phyloP scores from a whole-genome alignment of 2,329 filamentous ascomycete genomes.

The Phialophora verrucosa region DNA sequence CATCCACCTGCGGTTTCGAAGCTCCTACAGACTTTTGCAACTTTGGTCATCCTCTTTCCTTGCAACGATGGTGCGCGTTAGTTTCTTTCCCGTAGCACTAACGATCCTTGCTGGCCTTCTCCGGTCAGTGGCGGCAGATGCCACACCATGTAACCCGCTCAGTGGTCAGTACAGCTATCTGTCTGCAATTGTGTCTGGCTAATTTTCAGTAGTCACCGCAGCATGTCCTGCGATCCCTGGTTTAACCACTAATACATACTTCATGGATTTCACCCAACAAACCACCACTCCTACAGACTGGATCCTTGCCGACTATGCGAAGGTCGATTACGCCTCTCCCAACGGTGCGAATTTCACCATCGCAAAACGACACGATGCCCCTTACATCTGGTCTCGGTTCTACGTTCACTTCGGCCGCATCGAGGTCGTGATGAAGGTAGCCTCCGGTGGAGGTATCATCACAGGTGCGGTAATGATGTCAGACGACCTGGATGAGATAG shows the following conservation, averaged over 20 bases:
- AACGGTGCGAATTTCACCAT: slow-evolving; percentile 59
- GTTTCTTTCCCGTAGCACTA: slow-evolving; percentile 15
- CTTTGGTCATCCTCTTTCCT: background rate
- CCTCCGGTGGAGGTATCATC: slow-evolving; percentile 77
- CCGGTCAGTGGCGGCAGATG: slow-evolving; percentile 19
- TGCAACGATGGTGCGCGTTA: slow-evolving; percentile 17
- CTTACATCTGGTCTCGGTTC: slow-evolving; percentile 53
- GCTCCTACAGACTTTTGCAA: background rate
- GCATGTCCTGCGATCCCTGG: slow-evolving; percentile 76
- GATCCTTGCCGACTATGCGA: slow-evolving; percentile 70
- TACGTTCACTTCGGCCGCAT: slow-evolving; percentile 62
- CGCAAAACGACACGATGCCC: slow-evolving; percentile 55
- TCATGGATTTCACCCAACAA: slow-evolving; percentile 81
- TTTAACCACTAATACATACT: slow-evolving; percentile 73
- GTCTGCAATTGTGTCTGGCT: slow-evolving; percentile 2
- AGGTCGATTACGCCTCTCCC: slow-evolving; percentile 71
- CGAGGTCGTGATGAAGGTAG: slow-evolving; percentile 55
- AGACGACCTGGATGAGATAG: slow-evolving; percentile 96
- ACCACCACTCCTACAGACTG: slow-evolving; percentile 66
- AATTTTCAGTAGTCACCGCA: slow-evolving; percentile 18
- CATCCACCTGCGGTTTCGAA: background rate
- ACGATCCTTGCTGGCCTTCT: slow-evolving; percentile 6
- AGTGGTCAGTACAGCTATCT: slow-evolving; percentile 22
- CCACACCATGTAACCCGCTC: slow-evolving; percentile 28
- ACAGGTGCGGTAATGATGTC: slow-evolving; percentile 95